A percentile compares a stretch with the other conserved stretches of the same genome.
Evolutionary conservation across 495 filamentous ascomycete genomes (phyloP).

Genomic region (Patellaria atrata): DNA sequence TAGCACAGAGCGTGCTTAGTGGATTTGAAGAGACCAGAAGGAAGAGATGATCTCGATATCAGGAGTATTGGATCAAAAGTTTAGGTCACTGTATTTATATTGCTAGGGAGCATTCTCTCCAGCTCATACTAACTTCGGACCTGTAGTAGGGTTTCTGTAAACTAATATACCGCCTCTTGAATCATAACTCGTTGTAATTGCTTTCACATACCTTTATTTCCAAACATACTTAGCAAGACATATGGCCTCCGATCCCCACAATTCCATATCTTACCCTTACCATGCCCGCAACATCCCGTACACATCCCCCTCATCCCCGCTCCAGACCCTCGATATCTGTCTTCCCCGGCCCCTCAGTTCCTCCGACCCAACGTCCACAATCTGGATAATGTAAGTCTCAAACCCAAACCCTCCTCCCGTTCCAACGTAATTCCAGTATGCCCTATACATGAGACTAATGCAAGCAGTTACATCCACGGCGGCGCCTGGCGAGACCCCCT

Average conservation of each 20-base stretch:
- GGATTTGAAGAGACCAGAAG: constrained; percentile 35
- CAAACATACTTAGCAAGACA: no score
- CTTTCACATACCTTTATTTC: no score
- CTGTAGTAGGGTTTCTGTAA: no score
- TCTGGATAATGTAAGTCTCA: constrained; percentile 13
- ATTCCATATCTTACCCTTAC: not conserved
- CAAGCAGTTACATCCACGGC: constrained; percentile 19
- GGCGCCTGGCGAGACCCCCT: constrained; percentile 22
- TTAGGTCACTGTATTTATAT: no score
- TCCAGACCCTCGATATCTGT: constrained; percentile 16
- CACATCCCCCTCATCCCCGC: constrained; percentile 3
- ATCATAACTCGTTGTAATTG: no score
- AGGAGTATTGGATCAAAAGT: no score
- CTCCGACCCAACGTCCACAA: constrained; percentile 1
- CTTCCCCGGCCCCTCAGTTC: constrained; percentile 11
- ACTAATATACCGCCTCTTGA: no score
- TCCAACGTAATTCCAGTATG: not conserved
- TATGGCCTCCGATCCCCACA: no score
- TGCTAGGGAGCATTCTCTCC: no score
- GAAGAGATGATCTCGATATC: no score
- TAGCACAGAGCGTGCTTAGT: constrained; percentile 37
- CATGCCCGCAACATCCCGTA: constrained; percentile 8
- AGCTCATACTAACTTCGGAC: no score
- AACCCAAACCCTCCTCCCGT: not conserved
- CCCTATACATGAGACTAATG: not conserved